Evolutionary conservation across 345 rosid genomes (phyloP).

Genomic region (Psidium friedrichsthalianum): DNA sequence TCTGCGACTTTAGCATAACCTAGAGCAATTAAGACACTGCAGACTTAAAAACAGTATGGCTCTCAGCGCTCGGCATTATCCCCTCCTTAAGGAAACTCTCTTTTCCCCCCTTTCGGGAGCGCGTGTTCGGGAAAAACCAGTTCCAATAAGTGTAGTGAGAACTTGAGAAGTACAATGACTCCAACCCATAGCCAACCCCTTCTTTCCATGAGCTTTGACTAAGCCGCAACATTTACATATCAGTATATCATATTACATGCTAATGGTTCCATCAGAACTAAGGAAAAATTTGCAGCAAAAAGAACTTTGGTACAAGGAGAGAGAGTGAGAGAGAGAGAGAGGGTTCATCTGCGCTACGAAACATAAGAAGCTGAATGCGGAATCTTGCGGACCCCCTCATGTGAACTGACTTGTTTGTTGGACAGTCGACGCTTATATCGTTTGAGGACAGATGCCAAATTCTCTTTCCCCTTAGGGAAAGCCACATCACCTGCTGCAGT

Average conservation of each 20-base stretch:
- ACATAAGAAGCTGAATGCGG: constrained; percentile 8
- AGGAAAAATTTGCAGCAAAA: not conserved
- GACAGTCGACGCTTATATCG: constrained; percentile 86
- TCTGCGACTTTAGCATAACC: not conserved
- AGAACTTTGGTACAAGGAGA: not conserved
- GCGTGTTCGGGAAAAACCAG: not conserved
- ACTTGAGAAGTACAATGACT: not conserved
- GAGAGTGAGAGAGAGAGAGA: not conserved
- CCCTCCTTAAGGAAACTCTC: not conserved
- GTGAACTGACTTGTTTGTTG: constrained; percentile 24
- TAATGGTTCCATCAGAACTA: not conserved
- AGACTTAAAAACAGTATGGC: not conserved
- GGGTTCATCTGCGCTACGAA: constrained; percentile 1
- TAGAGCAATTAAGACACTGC: not conserved
- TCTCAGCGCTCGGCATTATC: not conserved
- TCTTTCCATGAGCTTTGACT: not conserved
- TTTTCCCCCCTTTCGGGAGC: not conserved
- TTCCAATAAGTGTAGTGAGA: not conserved
- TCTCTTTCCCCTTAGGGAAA: constrained; percentile 89
- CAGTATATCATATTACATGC: not conserved
- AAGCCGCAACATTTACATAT: constrained; percentile 4
- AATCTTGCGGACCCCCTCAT: constrained; percentile 36
- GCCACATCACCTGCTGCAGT: constrained; percentile 99
- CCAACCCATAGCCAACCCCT: not conserved
- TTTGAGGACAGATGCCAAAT: constrained; percentile 89